phyloP scores from a whole-genome alignment of 495 filamentous ascomycete genomes.

The Talaromyces borbonicus region DNA sequence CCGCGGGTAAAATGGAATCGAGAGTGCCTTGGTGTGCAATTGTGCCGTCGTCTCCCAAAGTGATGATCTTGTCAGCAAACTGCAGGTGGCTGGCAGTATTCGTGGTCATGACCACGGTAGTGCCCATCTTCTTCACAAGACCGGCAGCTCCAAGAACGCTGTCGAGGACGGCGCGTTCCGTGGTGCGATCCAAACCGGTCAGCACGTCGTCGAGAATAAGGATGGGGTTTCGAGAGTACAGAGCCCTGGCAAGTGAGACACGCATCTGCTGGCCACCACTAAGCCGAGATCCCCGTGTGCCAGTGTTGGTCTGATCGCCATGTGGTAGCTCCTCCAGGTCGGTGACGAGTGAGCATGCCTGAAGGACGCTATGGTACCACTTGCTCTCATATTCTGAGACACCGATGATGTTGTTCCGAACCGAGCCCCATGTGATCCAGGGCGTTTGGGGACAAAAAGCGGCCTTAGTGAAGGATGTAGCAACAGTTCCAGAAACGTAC shows the following conservation, averaged over 20 bases:
- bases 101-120: slow-evolving; percentile 21
- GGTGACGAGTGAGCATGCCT: slow-evolving; percentile 46
- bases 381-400: slow-evolving; percentile 40
- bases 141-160: slow-evolving; percentile 17
- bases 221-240: slow-evolving; percentile 43
- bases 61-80: background rate
- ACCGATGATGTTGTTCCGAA: slow-evolving; percentile 46
- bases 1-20: background rate
- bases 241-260: slow-evolving; percentile 40
- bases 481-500: background rate
- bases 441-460: slow-evolving; percentile 44
- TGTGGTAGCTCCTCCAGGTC: slow-evolving; percentile 45
- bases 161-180: slow-evolving; percentile 22
- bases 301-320: slow-evolving; percentile 50
- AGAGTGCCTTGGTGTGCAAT: background rate
- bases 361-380: slow-evolving; percentile 50
- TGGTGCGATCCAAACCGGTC: slow-evolving; percentile 43
- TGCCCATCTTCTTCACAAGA: slow-evolving; percentile 13
- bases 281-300: slow-evolving; percentile 51
- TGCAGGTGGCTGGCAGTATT: slow-evolving; percentile 18
- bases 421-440: slow-evolving; percentile 47
- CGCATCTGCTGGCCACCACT: slow-evolving; percentile 50
- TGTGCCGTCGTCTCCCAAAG: background rate
- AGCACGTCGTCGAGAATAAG: slow-evolving; percentile 44
- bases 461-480: slow-evolving; percentile 14